phyloP scores from a whole-genome alignment of 495 filamentous ascomycete species.

The Xylaria curta region DNA sequence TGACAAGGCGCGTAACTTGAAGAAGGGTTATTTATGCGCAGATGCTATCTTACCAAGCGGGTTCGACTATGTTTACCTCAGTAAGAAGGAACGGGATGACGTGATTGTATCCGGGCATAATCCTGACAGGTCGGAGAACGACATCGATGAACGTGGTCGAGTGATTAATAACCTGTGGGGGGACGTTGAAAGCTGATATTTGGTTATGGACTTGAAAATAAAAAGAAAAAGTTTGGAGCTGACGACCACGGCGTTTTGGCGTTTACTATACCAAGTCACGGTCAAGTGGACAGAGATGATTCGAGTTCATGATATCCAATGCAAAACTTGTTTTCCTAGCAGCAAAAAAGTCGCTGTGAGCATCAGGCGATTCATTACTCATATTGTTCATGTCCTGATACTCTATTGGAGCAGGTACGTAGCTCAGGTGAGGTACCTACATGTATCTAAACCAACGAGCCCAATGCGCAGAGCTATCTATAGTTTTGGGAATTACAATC shows the following conservation, averaged over 20 bases:
- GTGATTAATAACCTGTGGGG: not conserved
- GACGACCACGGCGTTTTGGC: slow-evolving; percentile 12
- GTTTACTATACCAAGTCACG: not conserved
- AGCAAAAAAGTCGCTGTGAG: not conserved
- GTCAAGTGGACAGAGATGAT: not conserved
- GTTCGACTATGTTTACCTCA: slow-evolving; percentile 57
- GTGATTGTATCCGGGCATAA: slow-evolving; percentile 51
- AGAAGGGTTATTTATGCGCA: slow-evolving; percentile 62
- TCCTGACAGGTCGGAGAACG: slow-evolving; percentile 51
- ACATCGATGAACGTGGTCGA: slow-evolving; percentile 37
- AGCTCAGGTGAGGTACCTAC: not conserved
- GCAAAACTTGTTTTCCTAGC: not conserved
- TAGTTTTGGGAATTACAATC: slow-evolving; percentile 8
- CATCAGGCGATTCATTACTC: not conserved
- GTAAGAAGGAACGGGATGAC: slow-evolving; percentile 53
- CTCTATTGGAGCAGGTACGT: not conserved
- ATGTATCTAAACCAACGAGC: not conserved
- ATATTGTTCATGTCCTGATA: not conserved
- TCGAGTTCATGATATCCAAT: slow-evolving; percentile 25
- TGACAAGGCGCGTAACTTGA: slow-evolving; percentile 71
- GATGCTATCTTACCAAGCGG: slow-evolving; percentile 49
- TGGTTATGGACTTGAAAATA: not conserved
- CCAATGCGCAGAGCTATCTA: not conserved
- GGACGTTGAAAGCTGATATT: not conserved
- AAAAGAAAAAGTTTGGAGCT: not conserved